phyloP scores from a whole-genome alignment of 345 rosid genomes.

The Pistacia atlantica region DNA sequence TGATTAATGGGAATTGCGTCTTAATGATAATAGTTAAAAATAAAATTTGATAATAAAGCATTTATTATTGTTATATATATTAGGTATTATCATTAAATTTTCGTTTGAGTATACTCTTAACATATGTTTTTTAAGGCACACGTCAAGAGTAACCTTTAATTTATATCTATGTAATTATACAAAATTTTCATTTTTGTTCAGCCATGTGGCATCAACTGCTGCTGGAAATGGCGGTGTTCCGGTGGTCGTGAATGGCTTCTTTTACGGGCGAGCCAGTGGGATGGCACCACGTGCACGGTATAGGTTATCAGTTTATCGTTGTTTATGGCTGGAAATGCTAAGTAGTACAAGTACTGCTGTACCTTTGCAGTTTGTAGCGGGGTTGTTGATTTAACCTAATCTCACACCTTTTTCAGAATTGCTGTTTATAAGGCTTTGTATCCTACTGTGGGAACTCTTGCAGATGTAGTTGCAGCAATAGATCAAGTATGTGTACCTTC shows the following conservation, averaged over 20 bases:
- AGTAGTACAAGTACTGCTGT: no score
- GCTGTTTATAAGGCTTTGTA: constrained; percentile 85
- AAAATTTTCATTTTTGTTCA: constrained; percentile 20
- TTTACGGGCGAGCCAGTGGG: constrained; percentile 77
- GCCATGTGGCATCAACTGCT: constrained; percentile 86
- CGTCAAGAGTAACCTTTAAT: no score
- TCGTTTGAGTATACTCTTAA: no score
- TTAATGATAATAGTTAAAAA: no score
- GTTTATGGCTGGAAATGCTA: neutral
- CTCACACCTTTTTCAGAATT: constrained; percentile 39
- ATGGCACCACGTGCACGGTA: constrained; percentile 91
- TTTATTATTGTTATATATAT: no score
- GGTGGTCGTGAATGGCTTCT: constrained; percentile 66
- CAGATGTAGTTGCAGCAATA: constrained; percentile 86
- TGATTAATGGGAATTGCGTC: no score
- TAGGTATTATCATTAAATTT: no score
- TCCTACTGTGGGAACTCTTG: constrained; percentile 71
- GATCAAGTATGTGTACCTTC: constrained; percentile 57
- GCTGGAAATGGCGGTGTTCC: constrained; percentile 85
- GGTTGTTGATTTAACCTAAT: neutral
- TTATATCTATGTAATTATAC: no score
- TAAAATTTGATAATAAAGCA: no score
- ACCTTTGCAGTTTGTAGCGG: neutral
- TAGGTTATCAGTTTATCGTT: neutral
- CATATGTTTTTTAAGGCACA: no score